Conservation (phyloP, 2,329 filamentous ascomycete species). For the Penicillium rolfsii region DNA sequence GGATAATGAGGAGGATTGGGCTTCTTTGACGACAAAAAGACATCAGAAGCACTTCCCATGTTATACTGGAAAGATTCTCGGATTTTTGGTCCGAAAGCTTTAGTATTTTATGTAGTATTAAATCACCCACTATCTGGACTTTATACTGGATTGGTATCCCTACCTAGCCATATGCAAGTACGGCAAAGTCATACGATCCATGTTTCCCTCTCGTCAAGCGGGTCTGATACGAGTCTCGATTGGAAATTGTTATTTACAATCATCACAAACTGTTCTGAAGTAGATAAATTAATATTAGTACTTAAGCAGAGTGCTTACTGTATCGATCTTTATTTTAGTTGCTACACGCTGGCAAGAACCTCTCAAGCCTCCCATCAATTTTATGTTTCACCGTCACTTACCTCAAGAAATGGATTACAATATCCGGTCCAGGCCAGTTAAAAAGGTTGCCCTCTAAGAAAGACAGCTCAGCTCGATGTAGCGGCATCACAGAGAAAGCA, state of each 20-base stretch:
- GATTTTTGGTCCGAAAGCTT: not conserved
- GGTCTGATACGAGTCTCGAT: no score
- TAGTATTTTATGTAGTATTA: not conserved
- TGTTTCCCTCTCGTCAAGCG: no score
- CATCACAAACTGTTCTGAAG: no score
- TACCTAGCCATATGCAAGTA: no score
- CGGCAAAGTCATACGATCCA: no score
- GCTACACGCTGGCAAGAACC: not conserved
- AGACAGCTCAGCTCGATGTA: not conserved
- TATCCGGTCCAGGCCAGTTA: not conserved
- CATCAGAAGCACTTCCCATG: not conserved
- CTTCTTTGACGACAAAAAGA: constrained; percentile 1
- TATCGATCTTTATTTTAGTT: not conserved
- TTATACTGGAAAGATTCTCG: not conserved
- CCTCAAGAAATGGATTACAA: not conserved
- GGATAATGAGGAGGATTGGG: not conserved
- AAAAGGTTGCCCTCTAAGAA: not conserved
- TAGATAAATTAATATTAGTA: no score
- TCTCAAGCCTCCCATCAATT: not conserved
- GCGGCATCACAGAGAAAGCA: not conserved
- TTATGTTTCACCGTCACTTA: not conserved
- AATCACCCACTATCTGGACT: not conserved
- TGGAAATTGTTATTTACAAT: no score
- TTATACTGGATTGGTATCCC: not conserved
- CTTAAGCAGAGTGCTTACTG: no score